Evolutionary conservation across 345 rosid genomes (phyloP).

Genomic region (Clausena lansium): DNA sequence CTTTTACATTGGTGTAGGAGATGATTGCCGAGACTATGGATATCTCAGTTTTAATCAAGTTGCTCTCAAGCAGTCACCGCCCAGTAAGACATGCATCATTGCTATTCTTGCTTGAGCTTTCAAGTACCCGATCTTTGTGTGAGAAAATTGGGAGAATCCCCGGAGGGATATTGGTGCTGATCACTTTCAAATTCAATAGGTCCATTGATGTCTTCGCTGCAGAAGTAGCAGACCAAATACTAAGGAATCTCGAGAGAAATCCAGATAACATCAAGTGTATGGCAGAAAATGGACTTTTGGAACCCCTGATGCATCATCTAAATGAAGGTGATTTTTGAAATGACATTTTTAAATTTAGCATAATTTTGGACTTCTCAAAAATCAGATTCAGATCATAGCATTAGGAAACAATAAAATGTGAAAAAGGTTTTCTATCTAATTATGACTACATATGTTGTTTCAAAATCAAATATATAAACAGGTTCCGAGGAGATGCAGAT

Average conservation of each 20-base stretch:
- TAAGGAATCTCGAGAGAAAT: conserved; percentile 55
- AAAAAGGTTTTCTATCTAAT: not conserved
- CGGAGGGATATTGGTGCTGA: conserved; percentile 76
- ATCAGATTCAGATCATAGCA: not conserved
- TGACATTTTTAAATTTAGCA: not conserved
- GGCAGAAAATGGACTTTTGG: conserved; percentile 86
- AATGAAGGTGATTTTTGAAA: conserved; percentile 46
- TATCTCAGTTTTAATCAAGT: conserved; percentile 45
- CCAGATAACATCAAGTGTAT: conserved; percentile 67
- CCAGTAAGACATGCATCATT: conserved; percentile 49
- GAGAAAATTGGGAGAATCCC: conserved; percentile 56
- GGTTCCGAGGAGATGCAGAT: conserved; percentile 66
- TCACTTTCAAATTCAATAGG: conserved; percentile 54
- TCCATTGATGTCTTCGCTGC: conserved; percentile 50
- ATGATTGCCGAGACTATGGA: conserved; percentile 47
- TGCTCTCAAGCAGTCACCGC: conserved; percentile 68
- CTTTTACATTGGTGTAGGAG: conserved; percentile 47
- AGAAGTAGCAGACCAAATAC: conserved; percentile 56
- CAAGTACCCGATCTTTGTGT: conserved; percentile 44
- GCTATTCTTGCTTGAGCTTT: conserved; percentile 68
- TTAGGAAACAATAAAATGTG: not conserved
- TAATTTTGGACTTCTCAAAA: not conserved
- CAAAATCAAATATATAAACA: conserved; percentile 26
- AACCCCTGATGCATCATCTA: conserved; percentile 76
- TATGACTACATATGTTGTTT: not conserved